Base-by-base conservation (phyloP, 1,284 basidiomycete species). In the Cryptococcus sp. region DNA sequence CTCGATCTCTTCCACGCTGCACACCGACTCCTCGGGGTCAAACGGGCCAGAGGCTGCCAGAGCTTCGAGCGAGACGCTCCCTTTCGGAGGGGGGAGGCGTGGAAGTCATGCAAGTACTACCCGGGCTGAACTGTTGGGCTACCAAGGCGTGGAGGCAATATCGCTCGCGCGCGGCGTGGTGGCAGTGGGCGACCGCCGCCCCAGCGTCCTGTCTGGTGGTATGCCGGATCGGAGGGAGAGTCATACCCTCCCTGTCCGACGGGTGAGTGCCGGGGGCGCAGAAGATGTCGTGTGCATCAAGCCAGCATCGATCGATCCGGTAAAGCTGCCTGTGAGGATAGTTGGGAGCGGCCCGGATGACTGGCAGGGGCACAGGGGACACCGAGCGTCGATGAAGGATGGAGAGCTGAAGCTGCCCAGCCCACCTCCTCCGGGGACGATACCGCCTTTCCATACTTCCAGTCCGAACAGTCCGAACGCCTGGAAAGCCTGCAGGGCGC, bases 1-100 rank as follows among this genome's bases (percentile, higher is more conserved):
- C 43, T 67, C 66, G 1, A 51, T 66, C 43, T 46, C 58, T 15
- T 64, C 63, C 1, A 63, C 58, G 0, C 46, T 69, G 12, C 23
- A 24, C 40, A 39, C 33, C 18, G 7, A 46, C 16, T 12, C 12
- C 4, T 33, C 28, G 5, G 28, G 28, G 9, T 33, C 28, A 33
- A 5, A 9, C 9, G 28, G 9, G 28, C 8, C 11, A 13, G n/a
- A 38, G 20, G n/a, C 33, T 18, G 47, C 59, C 4, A 46, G 56
- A 1, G 3, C 53, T 12, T 59, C 59, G 4, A 61, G 56, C 20
- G 54, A 59, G 1, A 2, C 40, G 1, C 40, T 59, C 21, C 54
- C 55, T 16, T 46, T 42, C 20, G 55, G 52, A 5, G 55, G 46
- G 13, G 39, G 45, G 15, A 36, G 46, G 35, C 44, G 18, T 18